Evolutionary conservation across 2,329 filamentous ascomycete genomes (phyloP), one percentile per base, ranked within the genome.

Genomic region (Polytolypa hystricis): DNA sequence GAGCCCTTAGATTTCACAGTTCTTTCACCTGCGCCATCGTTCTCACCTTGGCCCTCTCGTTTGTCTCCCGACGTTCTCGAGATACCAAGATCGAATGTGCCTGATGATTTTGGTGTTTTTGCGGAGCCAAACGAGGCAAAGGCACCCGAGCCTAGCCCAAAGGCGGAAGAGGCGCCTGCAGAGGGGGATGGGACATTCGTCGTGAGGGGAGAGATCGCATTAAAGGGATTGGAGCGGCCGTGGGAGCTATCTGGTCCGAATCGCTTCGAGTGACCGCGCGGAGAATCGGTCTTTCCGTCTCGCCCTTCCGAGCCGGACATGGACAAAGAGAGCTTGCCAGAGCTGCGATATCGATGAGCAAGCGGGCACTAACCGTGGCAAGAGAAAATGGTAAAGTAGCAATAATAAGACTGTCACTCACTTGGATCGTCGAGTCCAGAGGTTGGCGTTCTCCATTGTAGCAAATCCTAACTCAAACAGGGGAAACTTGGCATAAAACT

Each of bases 101-200:
- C 83, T 6, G 81, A 73, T 31, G 83, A 79, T 68, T 95, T 96
- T 35, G 86, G 84, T 2, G 86, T 87, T 67, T 93, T 94, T 21
- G 74, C 73, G 20, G 81, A 75, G 16, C 89, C 87, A 60, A 93
- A 93, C n/a, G 87, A 93, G 26, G 89, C 89, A 59, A 98, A 98
- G 38, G 91, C 91, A 49, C 91, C 91, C 12, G 85, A 93, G 27
- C 91, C 91, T 42, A 98, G 69, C 34, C 86, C 87, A 63, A 98
- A 98, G 40, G 89, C 87, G 52, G 81, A 87, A 12, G 85, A 86
- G 38, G 84, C 84, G 49, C 74, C 74, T 37, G 75, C 72, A 9
- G 81, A 84, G 10, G 86, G 84, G 7, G 85, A 89, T 23, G 80
- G 72, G 38, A 86, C 67, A 39, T 73, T 75, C 34, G 71, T 74